Percentiles rank a stretch among this genome's conserved stretches.
phyloP scores from a whole-genome alignment of 306 rosid genomes.

The Ammopiptanthus mongolicus region DNA sequence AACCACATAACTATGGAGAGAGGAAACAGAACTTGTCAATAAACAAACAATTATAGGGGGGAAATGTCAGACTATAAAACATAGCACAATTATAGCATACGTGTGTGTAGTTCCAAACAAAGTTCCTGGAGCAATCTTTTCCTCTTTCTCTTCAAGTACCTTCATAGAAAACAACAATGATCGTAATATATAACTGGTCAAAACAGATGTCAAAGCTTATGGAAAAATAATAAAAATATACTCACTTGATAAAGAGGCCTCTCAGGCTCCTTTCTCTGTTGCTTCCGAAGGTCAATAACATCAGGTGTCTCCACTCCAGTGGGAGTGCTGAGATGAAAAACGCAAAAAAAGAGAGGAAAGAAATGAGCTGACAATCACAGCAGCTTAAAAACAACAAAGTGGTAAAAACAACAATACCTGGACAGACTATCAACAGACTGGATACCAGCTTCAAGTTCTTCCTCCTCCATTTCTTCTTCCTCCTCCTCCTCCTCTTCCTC shows the following conservation, averaged over 20 bases:
- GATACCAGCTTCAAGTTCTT: constrained; percentile 71
- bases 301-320: constrained; percentile 97
- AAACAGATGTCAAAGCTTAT: background rate
- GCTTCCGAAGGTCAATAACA: constrained; percentile 93
- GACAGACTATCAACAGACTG: constrained; percentile 90
- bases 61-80: background rate
- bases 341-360: background rate
- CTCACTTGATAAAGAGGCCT: constrained; percentile 83
- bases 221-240: background rate
- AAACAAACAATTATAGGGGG: background rate
- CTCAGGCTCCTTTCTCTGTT: constrained; percentile 91
- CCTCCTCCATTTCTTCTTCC: constrained; percentile 78
- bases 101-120: constrained; percentile 92
- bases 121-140: constrained; percentile 82
- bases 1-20: constrained; percentile 63
- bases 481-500: constrained; percentile 88
- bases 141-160: constrained; percentile 97
- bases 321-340: constrained; percentile 62
- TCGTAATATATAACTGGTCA: background rate
- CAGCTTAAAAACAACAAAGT: background rate
- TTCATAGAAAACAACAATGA: constrained; percentile 24
- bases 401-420: constrained; percentile 43
- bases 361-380: background rate
- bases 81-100: constrained; percentile 38
- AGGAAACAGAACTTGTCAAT: background rate